Base-by-base conservation (phyloP, 176 grass and related monocot species). In the Carex parvula region DNA sequence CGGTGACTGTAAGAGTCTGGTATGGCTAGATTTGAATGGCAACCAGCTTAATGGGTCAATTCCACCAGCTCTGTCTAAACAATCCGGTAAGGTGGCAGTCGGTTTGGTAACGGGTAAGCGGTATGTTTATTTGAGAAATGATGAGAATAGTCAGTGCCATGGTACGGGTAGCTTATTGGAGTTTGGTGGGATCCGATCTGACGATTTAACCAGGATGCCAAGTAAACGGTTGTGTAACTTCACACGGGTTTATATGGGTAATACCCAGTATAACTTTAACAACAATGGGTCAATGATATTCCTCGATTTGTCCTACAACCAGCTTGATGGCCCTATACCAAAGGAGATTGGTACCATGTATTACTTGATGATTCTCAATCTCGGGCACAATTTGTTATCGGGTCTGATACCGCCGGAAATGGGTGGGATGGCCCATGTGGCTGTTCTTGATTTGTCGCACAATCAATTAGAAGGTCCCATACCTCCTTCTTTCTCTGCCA, bases 281-380 rank as follows among this genome's bases (percentile, higher is more conserved):
- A 94, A 97, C 81, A 97, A 97, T 79, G 94, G 94, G 32, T 94
- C 94, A 37, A 94, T 97, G 92, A 97, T 97, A 72, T 97, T 97
- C 62, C 85, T 97, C 8, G 94, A 97, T 81, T 90, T 97, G 83
- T 97, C 94, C 6, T 94, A 88, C 46, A 97, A 97, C 88, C 88
- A 94, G 81, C 89, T 97, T 0, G 73, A 88, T n/a, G 93, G 87
- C 0, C 76, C 56, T 46, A 97, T 97, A 83, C 92, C 94, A 0
- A 87, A 89, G 84, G 92, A 97, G 89, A 67, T 97, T 14, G 92
- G 94, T 13, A 79, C 16, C 78, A 92, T 97, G 94, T 97, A 35
- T 80, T 97, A 97, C 82, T 89, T 97, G 81, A 90, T 94, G 94
- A 97, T 97, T 64, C 84, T 97, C 81, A 97, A 97, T 87, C 90